A percentile compares a stretch with the other conserved stretches of the same genome.
These are phyloP conservation scores for Fagopyrum esculentum DNA, from an alignment of 148 eudicot genomes.

Conservation along the genomic window DNA sequence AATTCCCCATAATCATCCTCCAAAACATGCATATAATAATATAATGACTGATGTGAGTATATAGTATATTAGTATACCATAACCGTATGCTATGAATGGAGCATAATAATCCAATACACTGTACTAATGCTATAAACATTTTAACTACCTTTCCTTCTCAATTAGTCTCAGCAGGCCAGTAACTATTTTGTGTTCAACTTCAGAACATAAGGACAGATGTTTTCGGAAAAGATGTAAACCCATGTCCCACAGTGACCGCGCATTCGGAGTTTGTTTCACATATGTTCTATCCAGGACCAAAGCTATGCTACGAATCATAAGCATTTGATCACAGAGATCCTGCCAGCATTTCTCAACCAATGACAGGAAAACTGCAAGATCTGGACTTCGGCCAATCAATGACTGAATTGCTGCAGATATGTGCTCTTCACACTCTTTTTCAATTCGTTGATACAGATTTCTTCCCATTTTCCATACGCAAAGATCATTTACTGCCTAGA, in stretches of 20 bases:
- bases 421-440: slow-evolving; percentile 82
- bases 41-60: background rate
- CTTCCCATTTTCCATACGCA: slow-evolving; percentile 93
- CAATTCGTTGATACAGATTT: slow-evolving; percentile 82
- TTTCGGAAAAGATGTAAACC: slow-evolving; percentile 91
- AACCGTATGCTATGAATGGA: background rate
- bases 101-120: background rate
- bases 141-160: slow-evolving; percentile 79
- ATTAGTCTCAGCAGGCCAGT: slow-evolving; percentile 95
- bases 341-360: slow-evolving; percentile 95
- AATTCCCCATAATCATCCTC: background rate
- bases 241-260: slow-evolving; percentile 96
- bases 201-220: slow-evolving; percentile 76
- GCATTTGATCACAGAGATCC: slow-evolving; percentile 94
- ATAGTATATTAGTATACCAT: background rate
- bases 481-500: slow-evolving; percentile 88
- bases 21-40: background rate
- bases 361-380: slow-evolving; percentile 81
- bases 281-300: slow-evolving; percentile 92
- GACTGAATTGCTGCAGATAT: slow-evolving; percentile 59
- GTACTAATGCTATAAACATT: background rate
- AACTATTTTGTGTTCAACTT: slow-evolving; percentile 91
- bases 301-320: slow-evolving; percentile 96
- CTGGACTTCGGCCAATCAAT: slow-evolving; percentile 92
- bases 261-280: slow-evolving; percentile 80